Evolutionary conservation across 1,139 yeast species (phyloP), one percentile per base, ranked within the genome.

Genomic region (Kluyveromyces sp.): DNA sequence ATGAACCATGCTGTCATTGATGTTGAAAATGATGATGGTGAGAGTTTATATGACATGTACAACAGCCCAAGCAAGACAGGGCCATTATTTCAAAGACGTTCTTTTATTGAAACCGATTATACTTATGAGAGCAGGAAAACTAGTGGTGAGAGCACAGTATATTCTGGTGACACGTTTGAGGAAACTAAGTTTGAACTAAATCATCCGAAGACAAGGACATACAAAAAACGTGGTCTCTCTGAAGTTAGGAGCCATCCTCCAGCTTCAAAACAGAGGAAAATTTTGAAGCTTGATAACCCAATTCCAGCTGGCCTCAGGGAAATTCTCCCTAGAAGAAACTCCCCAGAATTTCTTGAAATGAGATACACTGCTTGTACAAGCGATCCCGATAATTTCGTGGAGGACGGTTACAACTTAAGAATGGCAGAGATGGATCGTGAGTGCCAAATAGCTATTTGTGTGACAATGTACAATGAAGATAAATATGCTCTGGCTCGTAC

Each of bases 381-480:
- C 0, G 87, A 84, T 51, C 96, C 97, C 1, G 92, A 88, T 64
- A 81, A 83, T 38, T 92, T 86, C 61, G 76, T 77, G n/a, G 72
- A 70, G 4, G 79, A 78, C 44, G 97, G 97, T 0, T 92, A 89
- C 66, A 81, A 88, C 2, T 70, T 92, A 46, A 77, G 97, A 58
- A 86, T 95, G 26, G 83, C 88, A 7, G 86, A 84, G 57, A 81
- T 79, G 61, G 86, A 85, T 50, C 78, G 96, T 60, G 96, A 88
- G 60, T 90, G 94, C 26, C 97, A 92, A 66, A 71, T 92, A 44
- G 88, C 86, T 39, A 77, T 90, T 43, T 89, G 97, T 67, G 78
- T 92, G 52, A 90, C 97, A 42, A 89, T 92, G 96, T 92, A 90
- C 70, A 92, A 92, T 62, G 98, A 92, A 68, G 95, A 86, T 64